Evolutionary conservation across 371 early-diverging fungal genomes (phyloP).

Genomic region (Gilbertella persicaria): DNA sequence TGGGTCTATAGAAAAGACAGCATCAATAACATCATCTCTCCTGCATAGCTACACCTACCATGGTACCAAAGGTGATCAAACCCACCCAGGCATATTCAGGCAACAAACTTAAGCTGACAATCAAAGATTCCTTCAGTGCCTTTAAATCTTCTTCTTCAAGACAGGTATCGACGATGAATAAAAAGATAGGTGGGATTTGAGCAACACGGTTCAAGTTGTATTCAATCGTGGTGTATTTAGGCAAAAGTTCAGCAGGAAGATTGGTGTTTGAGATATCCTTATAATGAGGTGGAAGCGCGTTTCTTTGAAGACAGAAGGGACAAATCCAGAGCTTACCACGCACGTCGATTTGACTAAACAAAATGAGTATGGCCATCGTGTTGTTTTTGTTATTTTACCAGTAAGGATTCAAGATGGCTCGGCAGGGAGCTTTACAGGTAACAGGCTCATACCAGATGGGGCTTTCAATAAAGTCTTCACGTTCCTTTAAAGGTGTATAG

Average conservation of each 20-base stretch:
- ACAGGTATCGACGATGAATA: slow-evolving; percentile 99
- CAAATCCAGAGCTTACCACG: slow-evolving; percentile 98
- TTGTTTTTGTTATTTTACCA: slow-evolving; percentile 63
- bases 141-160: slow-evolving; percentile 95
- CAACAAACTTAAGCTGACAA: slow-evolving; percentile 86
- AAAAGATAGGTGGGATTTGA: slow-evolving; percentile 92
- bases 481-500: slow-evolving; percentile 97
- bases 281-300: slow-evolving; percentile 98
- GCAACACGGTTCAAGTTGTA: slow-evolving; percentile 86
- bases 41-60: no score
- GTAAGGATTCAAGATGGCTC: slow-evolving; percentile 97
- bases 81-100: slow-evolving; percentile 97
- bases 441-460: slow-evolving; percentile 97
- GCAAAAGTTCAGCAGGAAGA: slow-evolving; percentile 96
- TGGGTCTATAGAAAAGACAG: slow-evolving; percentile 60
- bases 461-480: slow-evolving; percentile 69
- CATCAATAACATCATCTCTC: no score
- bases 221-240: slow-evolving; percentile 97
- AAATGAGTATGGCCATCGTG: background rate
- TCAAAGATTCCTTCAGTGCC: slow-evolving; percentile 93
- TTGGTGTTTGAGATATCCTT: slow-evolving; percentile 94
- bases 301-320: slow-evolving; percentile 97
- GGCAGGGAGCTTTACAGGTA: slow-evolving; percentile 95
- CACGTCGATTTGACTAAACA: slow-evolving; percentile 87
- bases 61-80: slow-evolving; percentile 98